phyloP scores from a whole-genome alignment of 2,329 filamentous ascomycete genomes.

The Fusarium clavum region DNA sequence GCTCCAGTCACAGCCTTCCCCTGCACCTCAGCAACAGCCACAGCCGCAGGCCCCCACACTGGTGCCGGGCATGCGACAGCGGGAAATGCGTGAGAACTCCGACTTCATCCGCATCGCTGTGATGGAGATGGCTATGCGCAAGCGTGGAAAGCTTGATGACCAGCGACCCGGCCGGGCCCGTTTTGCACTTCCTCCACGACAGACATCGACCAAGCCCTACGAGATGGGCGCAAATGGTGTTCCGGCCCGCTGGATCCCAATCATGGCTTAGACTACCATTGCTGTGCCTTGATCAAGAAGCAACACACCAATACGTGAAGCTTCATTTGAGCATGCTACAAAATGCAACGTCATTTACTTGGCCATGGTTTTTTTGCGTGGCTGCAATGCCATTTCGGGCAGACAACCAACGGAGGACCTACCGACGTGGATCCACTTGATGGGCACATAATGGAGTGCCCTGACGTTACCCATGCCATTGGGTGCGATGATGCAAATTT shows the following conservation, averaged over 20 bases:
- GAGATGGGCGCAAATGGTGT: slow-evolving; percentile 68
- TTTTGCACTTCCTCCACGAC: slow-evolving; percentile 75
- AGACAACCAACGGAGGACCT: slow-evolving; percentile 34
- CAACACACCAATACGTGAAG: slow-evolving; percentile 7
- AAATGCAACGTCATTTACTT: slow-evolving; percentile 44
- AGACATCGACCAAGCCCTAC: slow-evolving; percentile 64
- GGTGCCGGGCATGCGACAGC: slow-evolving; percentile 66
- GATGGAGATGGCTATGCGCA: slow-evolving; percentile 79
- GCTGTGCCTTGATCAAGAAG: slow-evolving; percentile 12
- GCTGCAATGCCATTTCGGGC: slow-evolving; percentile 38
- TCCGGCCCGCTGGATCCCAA: slow-evolving; percentile 68
- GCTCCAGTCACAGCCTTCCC: slow-evolving; percentile 46
- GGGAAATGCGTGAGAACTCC: slow-evolving; percentile 76
- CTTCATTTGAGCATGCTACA: slow-evolving; percentile 10
- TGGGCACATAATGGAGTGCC: slow-evolving; percentile 30
- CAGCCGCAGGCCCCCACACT: slow-evolving; percentile 50
- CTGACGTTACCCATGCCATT: slow-evolving; percentile 38
- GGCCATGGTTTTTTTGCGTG: slow-evolving; percentile 44
- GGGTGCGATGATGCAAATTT: slow-evolving; percentile 47
- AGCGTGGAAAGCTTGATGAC: slow-evolving; percentile 73
- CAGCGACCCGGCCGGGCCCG: slow-evolving; percentile 74
- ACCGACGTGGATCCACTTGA: slow-evolving; percentile 22
- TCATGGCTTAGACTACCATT: slow-evolving; percentile 41
- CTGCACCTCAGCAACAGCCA: slow-evolving; percentile 47
- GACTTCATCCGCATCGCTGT: slow-evolving; percentile 78